phyloP scores from a whole-genome alignment of 768 basidiomycete genomes.

The Naganishia vishniacii region DNA sequence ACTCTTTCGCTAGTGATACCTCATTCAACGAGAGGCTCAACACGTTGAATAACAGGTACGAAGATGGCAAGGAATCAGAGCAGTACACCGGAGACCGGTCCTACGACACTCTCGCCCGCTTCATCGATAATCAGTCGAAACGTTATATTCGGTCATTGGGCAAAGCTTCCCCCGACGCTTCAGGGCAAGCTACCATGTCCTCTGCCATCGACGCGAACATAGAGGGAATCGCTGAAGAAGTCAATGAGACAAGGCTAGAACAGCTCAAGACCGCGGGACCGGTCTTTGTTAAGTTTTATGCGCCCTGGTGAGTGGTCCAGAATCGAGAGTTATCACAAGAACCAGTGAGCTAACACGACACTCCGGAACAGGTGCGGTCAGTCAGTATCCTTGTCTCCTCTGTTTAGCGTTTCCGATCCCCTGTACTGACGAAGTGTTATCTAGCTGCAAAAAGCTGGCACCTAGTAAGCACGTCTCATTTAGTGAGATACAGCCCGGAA shows the following conservation, averaged over 20 bases:
- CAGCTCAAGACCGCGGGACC: constrained; percentile 52
- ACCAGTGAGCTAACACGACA: neutral
- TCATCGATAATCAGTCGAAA: constrained; percentile 53
- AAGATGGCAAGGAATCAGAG: constrained; percentile 60
- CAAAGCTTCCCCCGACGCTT: neutral
- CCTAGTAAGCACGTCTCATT: constrained; percentile 50
- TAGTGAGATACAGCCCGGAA: neutral
- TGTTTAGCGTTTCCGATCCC: neutral
- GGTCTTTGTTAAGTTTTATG: constrained; percentile 74
- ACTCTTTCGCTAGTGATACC: neutral
- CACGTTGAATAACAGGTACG: constrained; percentile 31
- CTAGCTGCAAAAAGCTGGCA: constrained; percentile 79
- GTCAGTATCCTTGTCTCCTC: constrained; percentile 34
- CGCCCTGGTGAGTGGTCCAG: constrained; percentile 64
- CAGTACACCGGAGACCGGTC: constrained; percentile 58
- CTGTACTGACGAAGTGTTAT: constrained; percentile 6
- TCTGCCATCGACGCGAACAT: neutral
- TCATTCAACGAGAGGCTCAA: neutral
- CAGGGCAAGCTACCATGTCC: neutral
- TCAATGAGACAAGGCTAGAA: constrained; percentile 46
- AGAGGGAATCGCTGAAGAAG: constrained; percentile 34
- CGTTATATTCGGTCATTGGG: constrained; percentile 32
- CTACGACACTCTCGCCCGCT: constrained; percentile 57
- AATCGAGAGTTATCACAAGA: too few relatives aligned
- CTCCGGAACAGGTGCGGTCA: constrained; percentile 67